Conservation (phyloP, 129 eudicot species). For the Lonicera japonica region DNA sequence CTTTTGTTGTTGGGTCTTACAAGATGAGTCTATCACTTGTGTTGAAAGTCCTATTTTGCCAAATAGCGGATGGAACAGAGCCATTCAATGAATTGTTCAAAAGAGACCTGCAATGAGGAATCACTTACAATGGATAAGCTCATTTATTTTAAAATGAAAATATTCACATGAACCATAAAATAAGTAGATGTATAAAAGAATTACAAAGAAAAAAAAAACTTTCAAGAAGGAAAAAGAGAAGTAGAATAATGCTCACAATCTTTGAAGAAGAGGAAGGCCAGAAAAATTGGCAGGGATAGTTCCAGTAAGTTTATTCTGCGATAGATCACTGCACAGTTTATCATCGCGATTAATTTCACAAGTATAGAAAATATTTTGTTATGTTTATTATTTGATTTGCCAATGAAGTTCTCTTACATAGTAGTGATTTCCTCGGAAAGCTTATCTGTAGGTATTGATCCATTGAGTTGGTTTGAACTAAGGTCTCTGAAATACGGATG, state of each 20-base stretch:
- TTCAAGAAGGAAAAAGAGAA: constrained; percentile 9
- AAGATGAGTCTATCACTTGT: constrained; percentile 36
- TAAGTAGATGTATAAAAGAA: background rate
- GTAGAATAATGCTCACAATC: constrained; percentile 49
- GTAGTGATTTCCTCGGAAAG: constrained; percentile 14
- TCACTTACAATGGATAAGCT: constrained; percentile 6
- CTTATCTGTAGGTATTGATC: constrained; percentile 14
- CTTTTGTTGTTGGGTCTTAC: constrained; percentile 37
- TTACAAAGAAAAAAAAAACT: background rate
- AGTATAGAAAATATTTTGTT: background rate
- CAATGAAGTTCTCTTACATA: constrained; percentile 44
- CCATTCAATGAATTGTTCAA: constrained; percentile 66
- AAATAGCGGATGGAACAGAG: constrained; percentile 58
- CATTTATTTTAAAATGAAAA: constrained; percentile 1
- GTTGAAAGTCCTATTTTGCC: constrained; percentile 62
- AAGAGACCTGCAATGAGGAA: constrained; percentile 49
- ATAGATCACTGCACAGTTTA: constrained; percentile 54
- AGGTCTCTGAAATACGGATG: constrained; percentile 9
- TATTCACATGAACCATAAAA: background rate
- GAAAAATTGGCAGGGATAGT: constrained; percentile 63
- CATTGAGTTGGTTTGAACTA: constrained; percentile 10
- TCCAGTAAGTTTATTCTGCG: constrained; percentile 65
- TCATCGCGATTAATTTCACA: background rate
- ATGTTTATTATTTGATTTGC: no score
- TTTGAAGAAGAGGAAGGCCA: constrained; percentile 63